Evolutionary conservation across 805 yeast species (phyloP).

Genomic region (Metschnikowia lachancei): DNA sequence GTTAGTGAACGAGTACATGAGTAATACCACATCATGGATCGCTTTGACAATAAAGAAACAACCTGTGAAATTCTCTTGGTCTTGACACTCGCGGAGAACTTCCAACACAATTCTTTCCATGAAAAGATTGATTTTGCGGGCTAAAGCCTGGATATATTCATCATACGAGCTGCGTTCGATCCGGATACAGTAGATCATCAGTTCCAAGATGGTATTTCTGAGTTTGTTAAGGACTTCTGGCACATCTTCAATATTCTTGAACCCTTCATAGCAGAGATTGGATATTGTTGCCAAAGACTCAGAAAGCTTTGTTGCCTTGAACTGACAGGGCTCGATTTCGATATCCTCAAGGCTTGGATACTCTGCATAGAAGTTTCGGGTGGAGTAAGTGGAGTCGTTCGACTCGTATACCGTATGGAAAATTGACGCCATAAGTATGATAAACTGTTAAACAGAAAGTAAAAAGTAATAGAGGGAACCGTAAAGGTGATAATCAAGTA

Average conservation of each 20-base stretch:
- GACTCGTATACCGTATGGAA: constrained; percentile 9
- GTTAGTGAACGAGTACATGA: constrained; percentile 16
- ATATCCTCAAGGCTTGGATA: constrained; percentile 12
- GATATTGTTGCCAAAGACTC: constrained; percentile 16
- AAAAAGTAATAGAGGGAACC: neutral
- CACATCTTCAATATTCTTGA: constrained; percentile 7
- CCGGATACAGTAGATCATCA: constrained; percentile 16
- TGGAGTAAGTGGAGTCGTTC: constrained; percentile 8
- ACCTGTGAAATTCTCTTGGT: constrained; percentile 5
- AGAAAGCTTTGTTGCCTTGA: constrained; percentile 9
- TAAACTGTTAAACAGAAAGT: neutral
- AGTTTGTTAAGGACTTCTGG: constrained; percentile 14
- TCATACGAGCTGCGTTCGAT: constrained; percentile 13
- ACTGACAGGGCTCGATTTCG: constrained; percentile 11
- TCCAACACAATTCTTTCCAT: constrained; percentile 13
- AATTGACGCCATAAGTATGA: constrained; percentile 4
- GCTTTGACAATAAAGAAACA: constrained; percentile 16
- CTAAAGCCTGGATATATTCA: constrained; percentile 15
- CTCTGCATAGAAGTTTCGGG: constrained; percentile 9
- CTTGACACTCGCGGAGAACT: constrained; percentile 13
- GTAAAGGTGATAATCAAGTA: neutral
- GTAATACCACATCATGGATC: constrained; percentile 11
- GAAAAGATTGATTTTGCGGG: constrained; percentile 10
- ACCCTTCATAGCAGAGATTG: constrained; percentile 14
- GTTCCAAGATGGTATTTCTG: constrained; percentile 13